These are phyloP conservation scores for Kodamaea arcana DNA, from an alignment of 1,139 yeast genomes.

Conservation along the genomic window DNA sequence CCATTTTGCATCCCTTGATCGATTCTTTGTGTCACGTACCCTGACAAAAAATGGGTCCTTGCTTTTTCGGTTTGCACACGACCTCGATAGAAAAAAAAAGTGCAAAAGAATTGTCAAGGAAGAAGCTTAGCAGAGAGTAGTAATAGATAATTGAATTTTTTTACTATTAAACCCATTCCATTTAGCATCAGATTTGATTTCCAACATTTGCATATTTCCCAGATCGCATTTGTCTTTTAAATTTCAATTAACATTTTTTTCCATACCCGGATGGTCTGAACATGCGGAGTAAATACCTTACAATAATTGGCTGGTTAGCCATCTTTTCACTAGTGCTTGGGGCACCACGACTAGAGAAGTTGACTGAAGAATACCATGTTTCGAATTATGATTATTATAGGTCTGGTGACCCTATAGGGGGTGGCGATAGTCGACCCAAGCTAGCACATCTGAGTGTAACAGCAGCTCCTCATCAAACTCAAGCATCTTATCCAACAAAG, in stretches of 20 bases:
- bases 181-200: no score
- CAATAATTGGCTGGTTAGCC: conserved; percentile 6
- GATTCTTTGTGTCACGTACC: no score
- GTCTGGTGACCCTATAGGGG: background rate
- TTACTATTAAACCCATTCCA: no score
- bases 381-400: conserved; percentile 1
- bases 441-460: background rate
- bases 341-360: conserved; percentile 24
- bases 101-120: background rate
- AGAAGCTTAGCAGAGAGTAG: no score
- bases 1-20: background rate
- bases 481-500: conserved; percentile 5
- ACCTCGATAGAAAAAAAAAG: background rate
- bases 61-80: background rate
- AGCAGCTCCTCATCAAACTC: conserved; percentile 5
- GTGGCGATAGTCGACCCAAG: background rate
- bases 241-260: no score
- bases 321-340: conserved; percentile 10
- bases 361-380: conserved; percentile 11
- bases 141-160: no score
- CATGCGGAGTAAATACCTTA: conserved; percentile 8
- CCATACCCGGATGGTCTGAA: background rate
- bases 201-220: no score
- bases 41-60: no score
- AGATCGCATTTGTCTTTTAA: no score